phyloP scores from a whole-genome alignment of 768 basidiomycete species.

The Panus rudis region DNA sequence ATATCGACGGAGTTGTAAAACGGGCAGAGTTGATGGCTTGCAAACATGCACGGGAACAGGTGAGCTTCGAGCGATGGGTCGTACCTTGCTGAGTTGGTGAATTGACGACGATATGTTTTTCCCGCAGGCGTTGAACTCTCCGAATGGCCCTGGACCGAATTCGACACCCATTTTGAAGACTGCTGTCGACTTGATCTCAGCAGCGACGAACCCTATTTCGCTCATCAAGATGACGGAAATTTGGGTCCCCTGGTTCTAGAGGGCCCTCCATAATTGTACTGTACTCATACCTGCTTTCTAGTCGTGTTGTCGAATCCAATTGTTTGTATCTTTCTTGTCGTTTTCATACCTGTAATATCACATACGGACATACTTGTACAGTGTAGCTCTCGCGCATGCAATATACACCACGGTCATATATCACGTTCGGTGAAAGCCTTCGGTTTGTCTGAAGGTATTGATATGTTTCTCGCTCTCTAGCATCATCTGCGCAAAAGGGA shows the following conservation, averaged over 20 bases:
- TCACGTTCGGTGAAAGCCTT: constrained; percentile 40
- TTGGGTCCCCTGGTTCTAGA: constrained; percentile 85
- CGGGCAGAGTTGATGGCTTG: constrained; percentile 81
- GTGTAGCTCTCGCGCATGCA: constrained; percentile 8
- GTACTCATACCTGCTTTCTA: neutral
- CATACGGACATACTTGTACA: neutral
- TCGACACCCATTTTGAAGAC: constrained; percentile 67
- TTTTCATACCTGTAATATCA: neutral
- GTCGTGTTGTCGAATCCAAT: neutral
- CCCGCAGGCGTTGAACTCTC: constrained; percentile 24
- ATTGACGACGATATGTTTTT: neutral
- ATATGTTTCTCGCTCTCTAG: constrained; percentile 61
- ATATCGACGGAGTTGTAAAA: constrained; percentile 67
- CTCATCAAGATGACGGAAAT: constrained; percentile 82
- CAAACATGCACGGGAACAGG: constrained; percentile 80
- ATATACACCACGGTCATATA: neutral
- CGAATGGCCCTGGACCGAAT: constrained; percentile 28
- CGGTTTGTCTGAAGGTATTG: constrained; percentile 66
- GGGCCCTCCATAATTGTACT: too few relatives aligned
- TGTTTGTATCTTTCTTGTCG: neutral
- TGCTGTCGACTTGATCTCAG: constrained; percentile 74
- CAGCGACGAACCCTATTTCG: constrained; percentile 79
- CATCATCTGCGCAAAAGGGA: constrained; percentile 53
- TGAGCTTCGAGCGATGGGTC: constrained; percentile 28
- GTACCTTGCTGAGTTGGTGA: neutral